These are phyloP conservation scores for Vitis hybrid DNA, from an alignment of 177 flowering plant species.

Conservation along the genomic window DNA sequence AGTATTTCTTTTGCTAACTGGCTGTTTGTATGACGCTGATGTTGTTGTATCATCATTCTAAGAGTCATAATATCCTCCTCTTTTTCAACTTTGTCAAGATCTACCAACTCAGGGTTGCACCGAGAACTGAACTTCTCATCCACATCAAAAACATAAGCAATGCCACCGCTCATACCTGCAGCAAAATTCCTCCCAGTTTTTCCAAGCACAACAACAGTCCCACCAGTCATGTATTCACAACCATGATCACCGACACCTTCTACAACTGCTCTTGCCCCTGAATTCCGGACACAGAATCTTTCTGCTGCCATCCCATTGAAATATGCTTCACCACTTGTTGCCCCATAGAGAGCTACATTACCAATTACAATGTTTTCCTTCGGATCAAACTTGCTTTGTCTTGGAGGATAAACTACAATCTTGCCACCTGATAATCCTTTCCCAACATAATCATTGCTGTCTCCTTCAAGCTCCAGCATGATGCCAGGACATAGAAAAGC, in stretches of 20 bases:
- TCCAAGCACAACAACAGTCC: constrained; percentile 91
- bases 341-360: constrained; percentile 98
- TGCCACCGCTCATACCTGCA: constrained; percentile 99
- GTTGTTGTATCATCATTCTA: constrained; percentile 95
- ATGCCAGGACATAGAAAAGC: constrained; percentile 97
- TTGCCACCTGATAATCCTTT: constrained; percentile 98
- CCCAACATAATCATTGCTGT: constrained; percentile 98
- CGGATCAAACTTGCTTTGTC: constrained; percentile 62
- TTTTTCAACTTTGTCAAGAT: constrained; percentile 96
- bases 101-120: constrained; percentile 91
- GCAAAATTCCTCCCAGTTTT: constrained; percentile 98
- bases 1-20: constrained; percentile 79
- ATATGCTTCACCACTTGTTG: constrained; percentile 93
- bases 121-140: constrained; percentile 66
- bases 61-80: constrained; percentile 82
- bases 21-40: constrained; percentile 92
- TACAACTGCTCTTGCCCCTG: constrained; percentile 94
- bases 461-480: constrained; percentile 95
- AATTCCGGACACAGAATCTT: constrained; percentile 97
- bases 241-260: constrained; percentile 99
- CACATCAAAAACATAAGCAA: constrained; percentile 90
- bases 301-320: constrained; percentile 99
- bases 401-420: constrained; percentile 22
- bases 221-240: constrained; percentile 99
- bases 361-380: constrained; percentile 97